Percentiles rank a stretch among this genome's conserved stretches.
phyloP scores from a whole-genome alignment of 1,139 yeast genomes.

The Scheffersomyces titani region DNA sequence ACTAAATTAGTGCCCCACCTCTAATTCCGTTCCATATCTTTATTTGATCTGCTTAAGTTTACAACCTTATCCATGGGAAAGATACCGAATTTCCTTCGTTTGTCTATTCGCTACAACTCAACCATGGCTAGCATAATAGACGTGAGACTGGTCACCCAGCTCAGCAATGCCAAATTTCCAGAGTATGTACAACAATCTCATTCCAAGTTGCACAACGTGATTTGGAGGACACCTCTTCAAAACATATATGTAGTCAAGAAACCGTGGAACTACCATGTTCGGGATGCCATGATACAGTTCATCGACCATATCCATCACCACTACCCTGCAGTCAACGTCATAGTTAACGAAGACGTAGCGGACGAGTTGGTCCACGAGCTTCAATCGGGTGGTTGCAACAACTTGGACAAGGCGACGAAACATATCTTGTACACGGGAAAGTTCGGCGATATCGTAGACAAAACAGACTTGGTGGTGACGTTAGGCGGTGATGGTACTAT shows the following conservation, averaged over 20 bases:
- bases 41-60: background rate
- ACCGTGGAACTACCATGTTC: conserved; percentile 72
- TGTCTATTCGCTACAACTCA: background rate
- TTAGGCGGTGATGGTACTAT: conserved; percentile 97
- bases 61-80: background rate
- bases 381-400: background rate
- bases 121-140: conserved; percentile 1
- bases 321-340: conserved; percentile 72
- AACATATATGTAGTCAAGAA: conserved; percentile 82
- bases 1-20: background rate
- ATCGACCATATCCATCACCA: conserved; percentile 54
- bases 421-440: conserved; percentile 57
- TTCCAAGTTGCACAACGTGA: conserved; percentile 49
- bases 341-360: conserved; percentile 75
- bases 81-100: background rate
- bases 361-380: conserved; percentile 61
- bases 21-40: background rate
- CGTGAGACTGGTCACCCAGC: conserved; percentile 9
- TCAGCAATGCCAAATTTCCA: conserved; percentile 23
- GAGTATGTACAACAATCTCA: conserved; percentile 46
- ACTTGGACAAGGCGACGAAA: background rate
- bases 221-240: conserved; percentile 53
- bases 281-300: conserved; percentile 66
- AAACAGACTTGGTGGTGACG: conserved; percentile 75
- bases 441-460: conserved; percentile 52